A percentile compares a stretch with the other conserved stretches of the same genome.
phyloP scores from a whole-genome alignment of 441 rosid genomes.

The Isatis lusitanica region DNA sequence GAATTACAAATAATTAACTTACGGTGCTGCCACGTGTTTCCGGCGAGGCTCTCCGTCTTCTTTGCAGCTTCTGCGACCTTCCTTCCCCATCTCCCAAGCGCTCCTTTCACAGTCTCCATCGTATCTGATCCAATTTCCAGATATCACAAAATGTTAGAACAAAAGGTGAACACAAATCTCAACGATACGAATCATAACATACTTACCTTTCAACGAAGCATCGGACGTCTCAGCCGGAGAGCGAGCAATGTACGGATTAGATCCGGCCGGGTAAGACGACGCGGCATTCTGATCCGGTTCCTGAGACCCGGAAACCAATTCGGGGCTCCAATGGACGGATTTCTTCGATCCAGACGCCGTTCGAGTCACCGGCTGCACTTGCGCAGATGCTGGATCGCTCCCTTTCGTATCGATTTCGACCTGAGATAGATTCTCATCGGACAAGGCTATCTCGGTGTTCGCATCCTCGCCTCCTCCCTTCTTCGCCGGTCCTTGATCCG shows the following conservation, averaged over 20 bases:
- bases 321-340: conserved; percentile 82
- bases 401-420: conserved; percentile 31
- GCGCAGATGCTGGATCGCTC: conserved; percentile 6
- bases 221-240: conserved; percentile 43
- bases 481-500: conserved; percentile 37
- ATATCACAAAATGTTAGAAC: neutral
- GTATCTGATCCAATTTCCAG: conserved; percentile 32
- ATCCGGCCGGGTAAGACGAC: conserved; percentile 36
- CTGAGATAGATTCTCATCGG: conserved; percentile 22
- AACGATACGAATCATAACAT: neutral
- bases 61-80: conserved; percentile 71
- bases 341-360: conserved; percentile 52
- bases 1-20: conserved; percentile 26
- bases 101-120: conserved; percentile 61
- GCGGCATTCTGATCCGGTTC: conserved; percentile 36
- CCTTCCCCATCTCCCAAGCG: conserved; percentile 74
- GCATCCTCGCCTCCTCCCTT: conserved; percentile 46
- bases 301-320: conserved; percentile 63
- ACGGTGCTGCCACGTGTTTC: conserved; percentile 94
- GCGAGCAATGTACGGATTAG: conserved; percentile 56
- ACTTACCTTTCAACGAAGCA: conserved; percentile 42
- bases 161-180: neutral
- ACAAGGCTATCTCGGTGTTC: conserved; percentile 36
- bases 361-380: conserved; percentile 32
- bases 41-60: conserved; percentile 90